These are phyloP conservation scores for Canna indica DNA, from an alignment of 176 grass and related monocot genomes.

Conservation along the genomic window DNA sequence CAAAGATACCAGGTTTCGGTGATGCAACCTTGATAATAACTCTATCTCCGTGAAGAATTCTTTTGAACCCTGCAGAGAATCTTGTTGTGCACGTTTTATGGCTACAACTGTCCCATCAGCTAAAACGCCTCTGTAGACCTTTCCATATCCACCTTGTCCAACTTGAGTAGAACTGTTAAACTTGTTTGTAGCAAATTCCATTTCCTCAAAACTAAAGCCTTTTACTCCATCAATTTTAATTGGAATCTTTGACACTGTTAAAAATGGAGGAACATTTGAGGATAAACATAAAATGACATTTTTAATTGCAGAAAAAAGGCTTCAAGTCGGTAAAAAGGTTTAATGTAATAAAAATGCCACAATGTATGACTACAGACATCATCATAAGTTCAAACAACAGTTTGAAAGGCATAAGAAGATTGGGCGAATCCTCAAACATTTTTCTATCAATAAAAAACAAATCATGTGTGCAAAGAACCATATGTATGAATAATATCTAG, in stretches of 20 bases:
- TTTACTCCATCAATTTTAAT: constrained; percentile 69
- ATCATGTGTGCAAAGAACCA: background rate
- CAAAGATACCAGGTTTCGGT: constrained; percentile 62
- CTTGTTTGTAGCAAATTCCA: constrained; percentile 37
- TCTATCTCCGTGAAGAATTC: constrained; percentile 84
- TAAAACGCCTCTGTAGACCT: constrained; percentile 56
- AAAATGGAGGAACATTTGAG: background rate
- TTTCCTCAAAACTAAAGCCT: constrained; percentile 54
- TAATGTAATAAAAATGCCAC: background rate
- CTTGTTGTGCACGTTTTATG: constrained; percentile 64
- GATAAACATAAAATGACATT: background rate
- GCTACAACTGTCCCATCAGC: constrained; percentile 58
- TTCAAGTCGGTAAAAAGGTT: constrained; percentile 1
- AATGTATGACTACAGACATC: background rate
- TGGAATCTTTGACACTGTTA: constrained; percentile 39
- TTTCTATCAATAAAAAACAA: background rate
- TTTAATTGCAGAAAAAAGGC: background rate
- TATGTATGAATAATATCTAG: background rate
- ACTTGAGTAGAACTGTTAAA: constrained; percentile 42
- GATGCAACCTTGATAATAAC: constrained; percentile 65
- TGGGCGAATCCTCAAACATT: background rate
- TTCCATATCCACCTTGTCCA: constrained; percentile 72
- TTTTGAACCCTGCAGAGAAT: constrained; percentile 66
- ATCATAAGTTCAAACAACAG: background rate
- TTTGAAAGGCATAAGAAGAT: background rate